Conservation (phyloP, 192 early-diverging fungal genomes). For the Umbelopsis isabellina region DNA sequence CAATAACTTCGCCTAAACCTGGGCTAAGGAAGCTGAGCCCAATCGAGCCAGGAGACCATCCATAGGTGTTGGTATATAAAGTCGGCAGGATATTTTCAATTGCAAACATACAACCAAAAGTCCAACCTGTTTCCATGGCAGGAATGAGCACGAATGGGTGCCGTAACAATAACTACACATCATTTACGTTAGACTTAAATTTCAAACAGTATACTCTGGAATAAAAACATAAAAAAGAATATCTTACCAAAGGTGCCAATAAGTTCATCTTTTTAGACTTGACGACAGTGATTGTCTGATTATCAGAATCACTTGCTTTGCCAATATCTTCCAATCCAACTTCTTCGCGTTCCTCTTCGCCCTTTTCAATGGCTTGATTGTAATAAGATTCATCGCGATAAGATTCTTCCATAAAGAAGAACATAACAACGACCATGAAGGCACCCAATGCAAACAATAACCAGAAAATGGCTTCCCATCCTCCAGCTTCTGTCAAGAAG, state of each 20-base stretch:
- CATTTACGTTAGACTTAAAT: not conserved
- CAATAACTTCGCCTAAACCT: slow-evolving; percentile 41
- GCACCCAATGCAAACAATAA: slow-evolving; percentile 41
- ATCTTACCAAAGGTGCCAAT: slow-evolving; percentile 36
- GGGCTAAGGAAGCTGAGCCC: slow-evolving; percentile 39
- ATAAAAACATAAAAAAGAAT: no score
- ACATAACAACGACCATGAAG: slow-evolving; percentile 35
- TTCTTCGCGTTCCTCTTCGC: slow-evolving; percentile 19
- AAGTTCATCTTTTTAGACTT: slow-evolving; percentile 37
- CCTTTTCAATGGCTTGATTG: slow-evolving; percentile 3
- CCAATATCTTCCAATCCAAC: slow-evolving; percentile 19
- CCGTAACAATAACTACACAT: slow-evolving; percentile 28
- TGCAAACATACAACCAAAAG: slow-evolving; percentile 56
- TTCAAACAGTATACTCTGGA: no score
- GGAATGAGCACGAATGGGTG: slow-evolving; percentile 44
- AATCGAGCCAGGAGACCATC: slow-evolving; percentile 31
- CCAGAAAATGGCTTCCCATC: slow-evolving; percentile 47
- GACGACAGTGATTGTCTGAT: not conserved
- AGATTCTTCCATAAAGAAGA: slow-evolving; percentile 51
- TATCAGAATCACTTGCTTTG: not conserved
- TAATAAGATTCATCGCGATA: slow-evolving; percentile 26
- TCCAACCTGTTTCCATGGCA: slow-evolving; percentile 41
- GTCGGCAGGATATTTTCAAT: slow-evolving; percentile 41
- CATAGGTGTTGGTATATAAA: slow-evolving; percentile 30
- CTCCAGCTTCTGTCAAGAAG: slow-evolving; percentile 41